A percentile compares a stretch with the other conserved stretches of the same genome.
Conservation (phyloP, 352 stramenopile genomes). For the Globisporangium cylindrosporum region DNA sequence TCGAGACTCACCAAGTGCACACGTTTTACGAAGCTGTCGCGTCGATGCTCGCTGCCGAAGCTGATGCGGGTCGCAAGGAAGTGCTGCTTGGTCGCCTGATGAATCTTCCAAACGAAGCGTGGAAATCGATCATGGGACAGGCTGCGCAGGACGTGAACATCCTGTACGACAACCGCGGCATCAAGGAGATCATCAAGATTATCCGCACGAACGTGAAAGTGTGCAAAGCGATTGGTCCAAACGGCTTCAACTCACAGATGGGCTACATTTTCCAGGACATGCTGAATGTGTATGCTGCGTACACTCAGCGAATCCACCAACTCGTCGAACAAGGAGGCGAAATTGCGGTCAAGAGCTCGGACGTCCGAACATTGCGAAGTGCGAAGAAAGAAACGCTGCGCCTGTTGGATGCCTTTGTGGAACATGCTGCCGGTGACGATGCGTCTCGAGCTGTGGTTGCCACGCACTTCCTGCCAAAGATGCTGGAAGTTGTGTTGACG, state of each 20-base stretch:
- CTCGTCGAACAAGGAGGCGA: conserved; percentile 89
- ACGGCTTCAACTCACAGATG: conserved; percentile 97
- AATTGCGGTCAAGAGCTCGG: conserved; percentile 93
- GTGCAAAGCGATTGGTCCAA: conserved; percentile 92
- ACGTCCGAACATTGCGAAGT: conserved; percentile 91
- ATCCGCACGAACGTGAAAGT: conserved; percentile 97
- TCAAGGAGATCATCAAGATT: conserved; percentile 97
- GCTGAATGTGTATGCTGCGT: conserved; percentile 98
- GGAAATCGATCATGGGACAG: conserved; percentile 85
- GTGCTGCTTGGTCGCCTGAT: conserved; percentile 93
- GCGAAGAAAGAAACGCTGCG: conserved; percentile 97
- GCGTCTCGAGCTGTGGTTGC: conserved; percentile 78
- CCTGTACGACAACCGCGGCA: conserved; percentile 68
- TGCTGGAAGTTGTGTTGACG: conserved; percentile 95
- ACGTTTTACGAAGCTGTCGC: conserved; percentile 99
- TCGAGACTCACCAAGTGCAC: conserved; percentile 99
- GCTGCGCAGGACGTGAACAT: conserved; percentile 74
- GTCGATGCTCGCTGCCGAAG: conserved; percentile 79
- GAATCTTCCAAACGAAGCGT: conserved; percentile 93
- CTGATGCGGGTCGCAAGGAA: conserved; percentile 83
- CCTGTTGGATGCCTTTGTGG: conserved; percentile 96
- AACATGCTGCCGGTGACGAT: conserved; percentile 74
- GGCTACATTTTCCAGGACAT: conserved; percentile 98
- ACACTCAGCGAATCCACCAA: conserved; percentile 95
- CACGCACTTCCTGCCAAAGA: conserved; percentile 94